Evolutionary conservation across 2,329 filamentous ascomycete species (phyloP).

Genomic region (Calycina herbarum): DNA sequence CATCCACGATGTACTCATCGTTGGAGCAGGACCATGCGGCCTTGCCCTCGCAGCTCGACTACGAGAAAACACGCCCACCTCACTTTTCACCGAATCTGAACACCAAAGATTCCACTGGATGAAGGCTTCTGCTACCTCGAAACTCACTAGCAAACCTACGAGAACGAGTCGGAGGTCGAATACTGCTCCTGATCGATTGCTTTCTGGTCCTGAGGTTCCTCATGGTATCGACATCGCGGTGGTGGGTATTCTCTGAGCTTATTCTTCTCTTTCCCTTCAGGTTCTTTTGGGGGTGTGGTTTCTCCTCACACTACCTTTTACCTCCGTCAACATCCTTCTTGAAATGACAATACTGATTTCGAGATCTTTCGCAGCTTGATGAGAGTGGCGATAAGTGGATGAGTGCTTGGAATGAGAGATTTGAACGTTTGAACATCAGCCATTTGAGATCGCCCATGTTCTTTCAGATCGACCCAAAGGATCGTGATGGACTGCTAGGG

Average conservation of each 20-base stretch:
- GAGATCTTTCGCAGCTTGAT: constrained; percentile 43
- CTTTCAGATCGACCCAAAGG: constrained; percentile 75
- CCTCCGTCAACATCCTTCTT: too few species aligned
- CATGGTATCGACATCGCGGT: constrained; percentile 52
- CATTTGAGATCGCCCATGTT: constrained; percentile 79
- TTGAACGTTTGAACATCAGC: constrained; percentile 66
- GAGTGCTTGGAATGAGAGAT: constrained; percentile 68
- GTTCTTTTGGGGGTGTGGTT: too few species aligned
- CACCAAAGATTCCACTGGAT: constrained; percentile 75
- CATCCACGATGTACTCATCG: constrained; percentile 57
- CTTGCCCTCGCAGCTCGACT: constrained; percentile 73
- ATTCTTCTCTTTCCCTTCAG: too few species aligned
- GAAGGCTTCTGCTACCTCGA: constrained; percentile 58
- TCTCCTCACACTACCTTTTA: too few species aligned
- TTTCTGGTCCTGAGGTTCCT: constrained; percentile 22
- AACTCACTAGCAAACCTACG: constrained; percentile 41
- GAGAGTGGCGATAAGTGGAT: constrained; percentile 65
- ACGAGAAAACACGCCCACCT: constrained; percentile 70
- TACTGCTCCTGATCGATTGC: constrained; percentile 38
- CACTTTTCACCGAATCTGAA: constrained; percentile 81
- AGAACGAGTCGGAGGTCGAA: constrained; percentile 38
- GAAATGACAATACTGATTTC: too few species aligned
- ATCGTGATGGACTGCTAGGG: constrained; percentile 71
- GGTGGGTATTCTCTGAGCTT: constrained; percentile 38
- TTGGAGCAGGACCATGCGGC: constrained; percentile 74